phyloP scores from a whole-genome alignment of 768 basidiomycete species.

The Leccinellum rugosiceps region DNA sequence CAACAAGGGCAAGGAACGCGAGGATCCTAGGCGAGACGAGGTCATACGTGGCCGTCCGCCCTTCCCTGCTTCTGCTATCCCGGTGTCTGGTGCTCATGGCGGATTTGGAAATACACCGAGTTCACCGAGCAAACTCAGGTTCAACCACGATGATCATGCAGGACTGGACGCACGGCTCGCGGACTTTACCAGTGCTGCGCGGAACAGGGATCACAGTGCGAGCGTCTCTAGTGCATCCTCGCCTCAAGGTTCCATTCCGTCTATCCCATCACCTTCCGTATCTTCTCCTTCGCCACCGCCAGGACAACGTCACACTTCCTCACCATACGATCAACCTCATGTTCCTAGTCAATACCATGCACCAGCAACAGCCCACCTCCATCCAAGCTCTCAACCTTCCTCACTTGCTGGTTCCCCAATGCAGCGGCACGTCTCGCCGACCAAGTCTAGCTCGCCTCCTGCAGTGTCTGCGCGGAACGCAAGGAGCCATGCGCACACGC shows the following conservation, averaged over 20 bases:
- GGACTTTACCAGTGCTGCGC: conserved; percentile 29
- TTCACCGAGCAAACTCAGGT: conserved; percentile 31
- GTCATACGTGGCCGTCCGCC: conserved; percentile 43
- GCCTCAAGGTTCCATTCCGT: conserved; percentile 75
- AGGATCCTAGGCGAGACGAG: conserved; percentile 18
- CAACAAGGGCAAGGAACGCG: conserved; percentile 37
- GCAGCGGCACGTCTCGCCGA: conserved; percentile 47
- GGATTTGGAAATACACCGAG: conserved; percentile 11
- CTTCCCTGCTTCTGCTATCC: conserved; percentile 16
- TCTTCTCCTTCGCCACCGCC: conserved; percentile 44
- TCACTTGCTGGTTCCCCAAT: conserved; percentile 34
- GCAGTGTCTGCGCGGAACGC: conserved; percentile 54
- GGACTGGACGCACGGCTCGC: conserved; percentile 36
- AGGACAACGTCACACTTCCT: conserved; percentile 28
- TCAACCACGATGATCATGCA: conserved; percentile 8
- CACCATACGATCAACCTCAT: conserved; percentile 17
- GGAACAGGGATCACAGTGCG: conserved; percentile 58
- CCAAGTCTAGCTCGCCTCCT: conserved; percentile 62
- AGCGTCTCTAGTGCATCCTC: conserved; percentile 75
- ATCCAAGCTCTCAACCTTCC: conserved; percentile 15
- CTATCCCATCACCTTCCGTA: conserved; percentile 70
- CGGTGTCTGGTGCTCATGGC: background rate
- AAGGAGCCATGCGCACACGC: conserved; percentile 46
- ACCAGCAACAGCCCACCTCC: conserved; percentile 9
- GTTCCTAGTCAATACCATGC: conserved; percentile 4